Percentiles rank a stretch among this genome's conserved stretches.
Evolutionary conservation across 768 basidiomycete genomes (phyloP).

Genomic region (Hebeloma cylindrosporum): DNA sequence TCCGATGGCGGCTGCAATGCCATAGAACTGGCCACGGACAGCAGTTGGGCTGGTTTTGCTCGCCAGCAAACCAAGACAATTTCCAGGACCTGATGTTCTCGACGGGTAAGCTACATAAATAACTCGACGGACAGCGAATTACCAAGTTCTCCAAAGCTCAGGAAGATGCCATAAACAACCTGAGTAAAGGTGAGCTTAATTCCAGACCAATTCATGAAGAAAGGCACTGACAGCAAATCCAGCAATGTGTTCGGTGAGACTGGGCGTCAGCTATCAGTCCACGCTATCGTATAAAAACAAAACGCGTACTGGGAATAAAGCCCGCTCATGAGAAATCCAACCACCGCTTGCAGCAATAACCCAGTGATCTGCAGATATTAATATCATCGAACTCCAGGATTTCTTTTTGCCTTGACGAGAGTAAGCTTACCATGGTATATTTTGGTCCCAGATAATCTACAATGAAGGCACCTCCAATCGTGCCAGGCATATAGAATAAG

Average conservation of each 20-base stretch:
- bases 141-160: conserved; percentile 87
- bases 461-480: conserved; percentile 70
- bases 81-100: conserved; percentile 80
- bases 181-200: conserved; percentile 20
- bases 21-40: conserved; percentile 84
- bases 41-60: conserved; percentile 86
- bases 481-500: conserved; percentile 47
- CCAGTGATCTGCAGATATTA: conserved; percentile 54
- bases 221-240: conserved; percentile 62
- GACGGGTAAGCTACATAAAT: too few species aligned
- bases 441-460: conserved; percentile 79
- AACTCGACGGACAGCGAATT: too few species aligned
- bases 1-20: conserved; percentile 81
- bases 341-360: conserved; percentile 62
- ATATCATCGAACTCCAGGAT: neutral
- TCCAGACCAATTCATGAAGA: neutral
- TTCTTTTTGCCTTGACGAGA: neutral
- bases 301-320: conserved; percentile 54
- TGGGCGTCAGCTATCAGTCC: conserved; percentile 18
- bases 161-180: conserved; percentile 90
- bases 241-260: conserved; percentile 64
- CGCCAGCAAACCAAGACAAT: conserved; percentile 83
- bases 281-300: neutral
- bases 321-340: conserved; percentile 92
- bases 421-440: conserved; percentile 57